phyloP scores from a whole-genome alignment of 805 yeast genomes.

The Metschnikowia lunata region DNA sequence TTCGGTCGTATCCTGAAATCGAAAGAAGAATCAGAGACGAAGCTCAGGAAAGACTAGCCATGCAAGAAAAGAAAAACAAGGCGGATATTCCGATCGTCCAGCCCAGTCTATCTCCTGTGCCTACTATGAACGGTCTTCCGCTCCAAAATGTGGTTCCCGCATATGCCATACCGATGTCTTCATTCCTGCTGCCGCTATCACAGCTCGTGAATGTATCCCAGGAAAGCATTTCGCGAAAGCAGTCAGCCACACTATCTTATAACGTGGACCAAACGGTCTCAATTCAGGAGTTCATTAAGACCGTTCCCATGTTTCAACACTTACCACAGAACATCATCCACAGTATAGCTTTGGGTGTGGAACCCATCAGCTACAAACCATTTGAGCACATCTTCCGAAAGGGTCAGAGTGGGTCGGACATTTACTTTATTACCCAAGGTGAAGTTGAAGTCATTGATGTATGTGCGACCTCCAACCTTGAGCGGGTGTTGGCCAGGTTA shows the following conservation, averaged over 20 bases:
- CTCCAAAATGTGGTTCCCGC: slow-evolving; percentile 18
- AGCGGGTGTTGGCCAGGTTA: slow-evolving; percentile 51
- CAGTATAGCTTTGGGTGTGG: slow-evolving; percentile 59
- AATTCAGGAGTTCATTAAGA: slow-evolving; percentile 53
- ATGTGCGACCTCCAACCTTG: slow-evolving; percentile 20
- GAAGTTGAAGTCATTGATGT: slow-evolving; percentile 60
- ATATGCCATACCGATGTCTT: slow-evolving; percentile 5
- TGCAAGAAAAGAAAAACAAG: slow-evolving; percentile 59
- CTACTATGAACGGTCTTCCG: slow-evolving; percentile 6
- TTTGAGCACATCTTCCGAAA: slow-evolving; percentile 58
- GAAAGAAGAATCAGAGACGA: slow-evolving; percentile 72
- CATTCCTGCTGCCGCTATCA: slow-evolving; percentile 19
- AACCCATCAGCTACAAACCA: slow-evolving; percentile 48
- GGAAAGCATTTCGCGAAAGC: background rate
- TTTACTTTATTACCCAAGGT: slow-evolving; percentile 63
- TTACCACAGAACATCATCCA: slow-evolving; percentile 59
- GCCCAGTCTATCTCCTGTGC: slow-evolving; percentile 13
- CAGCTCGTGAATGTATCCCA: slow-evolving; percentile 12
- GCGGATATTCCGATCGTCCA: slow-evolving; percentile 34
- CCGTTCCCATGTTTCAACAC: slow-evolving; percentile 54
- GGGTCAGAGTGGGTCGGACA: slow-evolving; percentile 58
- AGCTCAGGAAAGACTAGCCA: slow-evolving; percentile 71
- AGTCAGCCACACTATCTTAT: slow-evolving; percentile 14
- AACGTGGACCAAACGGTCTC: slow-evolving; percentile 51
- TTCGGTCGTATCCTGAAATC: slow-evolving; percentile 59